These are phyloP conservation scores for Aeschynomene evenia DNA, from an alignment of 306 rosid species.

Conservation along the genomic window DNA sequence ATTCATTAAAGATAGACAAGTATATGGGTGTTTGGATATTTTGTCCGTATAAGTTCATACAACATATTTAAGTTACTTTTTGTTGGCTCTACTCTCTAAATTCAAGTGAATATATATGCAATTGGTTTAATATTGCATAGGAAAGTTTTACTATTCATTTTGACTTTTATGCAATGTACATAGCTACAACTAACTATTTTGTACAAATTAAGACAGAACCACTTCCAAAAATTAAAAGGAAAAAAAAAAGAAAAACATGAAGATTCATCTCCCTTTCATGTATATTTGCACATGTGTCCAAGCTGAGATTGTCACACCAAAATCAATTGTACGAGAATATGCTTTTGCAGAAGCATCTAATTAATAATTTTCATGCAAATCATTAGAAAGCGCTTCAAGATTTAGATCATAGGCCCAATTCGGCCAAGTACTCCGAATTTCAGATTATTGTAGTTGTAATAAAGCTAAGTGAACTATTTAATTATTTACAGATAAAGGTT, in stretches of 20 bases:
- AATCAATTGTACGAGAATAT: background rate
- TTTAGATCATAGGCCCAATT: no score
- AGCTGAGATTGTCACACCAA: background rate
- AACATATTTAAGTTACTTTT: no score
- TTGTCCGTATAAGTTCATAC: no score
- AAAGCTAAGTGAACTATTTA: no score
- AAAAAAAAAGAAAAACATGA: background rate
- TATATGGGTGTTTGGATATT: no score
- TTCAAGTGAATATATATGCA: no score
- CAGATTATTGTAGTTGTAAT: background rate
- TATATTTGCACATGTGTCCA: background rate
- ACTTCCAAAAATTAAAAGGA: background rate
- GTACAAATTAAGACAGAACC: background rate
- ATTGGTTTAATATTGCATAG: background rate
- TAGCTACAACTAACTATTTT: no score
- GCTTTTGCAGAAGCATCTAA: background rate
- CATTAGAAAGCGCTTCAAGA: no score
- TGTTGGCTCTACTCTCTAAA: no score
- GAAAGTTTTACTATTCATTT: background rate
- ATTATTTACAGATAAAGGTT: no score
- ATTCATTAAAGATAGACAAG: no score
- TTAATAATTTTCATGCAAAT: background rate
- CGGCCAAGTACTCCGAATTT: conserved; percentile 2
- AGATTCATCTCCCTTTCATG: background rate
- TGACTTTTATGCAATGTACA: background rate